Evolutionary conservation across 345 rosid species (phyloP), one percentile per base, ranked within the genome.

Genomic region (Syzygium oleosum): DNA sequence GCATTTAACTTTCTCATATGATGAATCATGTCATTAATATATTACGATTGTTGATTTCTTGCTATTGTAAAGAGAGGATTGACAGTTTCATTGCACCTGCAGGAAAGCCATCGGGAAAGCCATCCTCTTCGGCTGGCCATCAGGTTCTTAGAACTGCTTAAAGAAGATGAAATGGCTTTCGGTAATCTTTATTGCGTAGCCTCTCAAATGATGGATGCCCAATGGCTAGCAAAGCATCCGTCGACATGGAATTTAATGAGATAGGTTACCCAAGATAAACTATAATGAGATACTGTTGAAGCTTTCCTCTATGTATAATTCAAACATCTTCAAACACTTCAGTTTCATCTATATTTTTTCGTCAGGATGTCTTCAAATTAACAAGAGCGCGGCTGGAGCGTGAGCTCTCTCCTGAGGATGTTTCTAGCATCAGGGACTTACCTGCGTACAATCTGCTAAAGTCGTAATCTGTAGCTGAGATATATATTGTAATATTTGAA

Each of bases 51-150:
- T 59, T 59, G 68, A 27, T 59, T 59, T 59, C 7, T 59, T 59
- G 68, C 68, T 59, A 59, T 59, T 59, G 68, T 59, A 59, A 59
- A 27, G 34, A 59, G 68, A 59, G 68, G 34, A 59, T 27, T 12
- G 34, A 59, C 34, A 59, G 34, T 59, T 59, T 59, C 8, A 59
- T 59, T 59, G 68, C 68, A 12, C 68, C 4, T 86, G 88, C 90
- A 96, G 98, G 95, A 86, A 95, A 93, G 87, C 98, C 98, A 55
- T 93, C 90, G 95, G 98, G 95, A 86, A 95, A 93, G 87, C 98
- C 98, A 55, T 93, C 97, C 16, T 92, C 97, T 31, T 22, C 51
- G 19, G 93, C 93, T 14, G 98, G 98, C 58, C 54, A 87, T 92
- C 86, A 92, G 88, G 90, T 96, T 97, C 86, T 51, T 95, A 86